Conservation (phyloP, 345 rosid genomes). For the Erysimum cheiranthoides region DNA sequence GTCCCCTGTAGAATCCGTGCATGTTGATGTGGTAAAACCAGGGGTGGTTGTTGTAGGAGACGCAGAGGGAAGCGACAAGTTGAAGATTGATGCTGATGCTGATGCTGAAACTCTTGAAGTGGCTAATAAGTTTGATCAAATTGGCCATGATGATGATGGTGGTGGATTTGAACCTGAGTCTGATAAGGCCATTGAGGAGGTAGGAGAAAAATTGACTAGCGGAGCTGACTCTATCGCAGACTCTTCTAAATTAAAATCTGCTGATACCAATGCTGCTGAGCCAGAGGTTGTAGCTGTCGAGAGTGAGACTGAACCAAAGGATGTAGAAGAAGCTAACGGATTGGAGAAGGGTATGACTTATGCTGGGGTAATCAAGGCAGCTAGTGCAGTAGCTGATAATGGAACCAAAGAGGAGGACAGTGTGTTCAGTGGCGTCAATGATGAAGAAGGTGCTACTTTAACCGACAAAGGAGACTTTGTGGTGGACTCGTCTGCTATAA, state of each 20-base stretch:
- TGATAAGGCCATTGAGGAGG: slow-evolving; percentile 44
- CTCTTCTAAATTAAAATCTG: slow-evolving; percentile 30
- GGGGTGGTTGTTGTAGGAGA: slow-evolving; percentile 56
- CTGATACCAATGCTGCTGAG: slow-evolving; percentile 39
- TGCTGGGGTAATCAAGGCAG: slow-evolving; percentile 41
- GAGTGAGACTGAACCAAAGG: slow-evolving; percentile 41
- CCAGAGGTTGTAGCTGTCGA: slow-evolving; percentile 49
- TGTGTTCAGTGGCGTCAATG: slow-evolving; percentile 21
- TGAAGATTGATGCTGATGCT: slow-evolving; percentile 42
- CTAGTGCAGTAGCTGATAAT: slow-evolving; percentile 38
- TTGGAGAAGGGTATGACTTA: slow-evolving; percentile 38
- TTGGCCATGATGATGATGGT: slow-evolving; percentile 42
- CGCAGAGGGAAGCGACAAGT: slow-evolving; percentile 45
- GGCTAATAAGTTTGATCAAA: slow-evolving; percentile 58
- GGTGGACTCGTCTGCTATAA: slow-evolving; percentile 39
- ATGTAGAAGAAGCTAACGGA: slow-evolving; percentile 41
- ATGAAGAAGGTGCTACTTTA: slow-evolving; percentile 43
- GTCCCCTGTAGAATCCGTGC: slow-evolving; percentile 45
- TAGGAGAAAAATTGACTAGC: slow-evolving; percentile 44
- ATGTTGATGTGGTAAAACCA: slow-evolving; percentile 43
- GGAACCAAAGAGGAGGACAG: slow-evolving; percentile 38
- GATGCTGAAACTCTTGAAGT: slow-evolving; percentile 46
- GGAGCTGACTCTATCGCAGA: slow-evolving; percentile 49
- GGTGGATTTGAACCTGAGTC: slow-evolving; percentile 33
- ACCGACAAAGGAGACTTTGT: slow-evolving; percentile 45